These are phyloP conservation scores for Rosa chinensis DNA, from an alignment of 306 rosid species.

Conservation along the genomic window DNA sequence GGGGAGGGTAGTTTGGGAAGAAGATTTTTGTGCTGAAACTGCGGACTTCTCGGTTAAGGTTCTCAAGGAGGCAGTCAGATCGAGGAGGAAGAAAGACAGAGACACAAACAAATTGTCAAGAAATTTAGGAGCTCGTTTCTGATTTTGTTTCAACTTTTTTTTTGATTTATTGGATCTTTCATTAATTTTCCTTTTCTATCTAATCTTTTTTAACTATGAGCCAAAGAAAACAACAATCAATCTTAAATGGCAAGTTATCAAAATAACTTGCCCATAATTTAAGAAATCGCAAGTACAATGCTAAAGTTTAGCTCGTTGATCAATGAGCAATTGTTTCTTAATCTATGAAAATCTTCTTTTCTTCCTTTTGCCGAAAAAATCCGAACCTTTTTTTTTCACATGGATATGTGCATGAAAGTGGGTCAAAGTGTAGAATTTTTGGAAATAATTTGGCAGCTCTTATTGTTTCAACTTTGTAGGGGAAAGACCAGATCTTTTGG, in stretches of 20 bases:
- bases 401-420: background rate
- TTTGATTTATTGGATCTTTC: background rate
- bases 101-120: background rate
- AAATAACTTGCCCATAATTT: background rate
- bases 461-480: background rate
- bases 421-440: background rate
- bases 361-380: background rate
- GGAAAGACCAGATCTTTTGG: background rate
- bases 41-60: background rate
- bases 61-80: background rate
- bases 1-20: constrained; percentile 5
- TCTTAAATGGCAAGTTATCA: too few species aligned
- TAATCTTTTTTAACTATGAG: background rate
- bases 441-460: background rate
- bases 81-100: background rate
- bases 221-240: too few species aligned
- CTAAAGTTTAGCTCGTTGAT: too few species aligned
- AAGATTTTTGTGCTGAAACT: too few species aligned
- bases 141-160: background rate
- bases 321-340: too few species aligned
- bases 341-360: background rate
- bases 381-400: too few species aligned
- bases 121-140: background rate
- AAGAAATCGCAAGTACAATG: background rate
- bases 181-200: background rate